Percentiles rank a stretch among this genome's conserved stretches.
Evolutionary conservation across 148 eudicot species (phyloP).

Genomic region (Spergularia marina): DNA sequence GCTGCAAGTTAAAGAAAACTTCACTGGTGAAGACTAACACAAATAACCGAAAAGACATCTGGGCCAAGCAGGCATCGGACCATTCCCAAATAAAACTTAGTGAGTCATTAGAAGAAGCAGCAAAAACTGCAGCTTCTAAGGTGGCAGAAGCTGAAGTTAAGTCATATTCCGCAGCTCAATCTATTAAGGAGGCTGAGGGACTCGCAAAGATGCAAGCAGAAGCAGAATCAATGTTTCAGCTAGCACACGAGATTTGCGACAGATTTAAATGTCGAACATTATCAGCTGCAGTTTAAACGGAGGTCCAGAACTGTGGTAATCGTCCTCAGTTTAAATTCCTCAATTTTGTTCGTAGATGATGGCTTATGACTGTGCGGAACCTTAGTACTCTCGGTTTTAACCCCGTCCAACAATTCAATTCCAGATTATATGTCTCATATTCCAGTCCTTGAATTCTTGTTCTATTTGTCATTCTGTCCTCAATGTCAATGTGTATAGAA

Average conservation of each 20-base stretch:
- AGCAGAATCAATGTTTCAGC: constrained; percentile 45
- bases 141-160: constrained; percentile 78
- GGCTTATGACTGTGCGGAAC: too few species aligned
- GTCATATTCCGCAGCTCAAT: constrained; percentile 60
- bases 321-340: too few species aligned
- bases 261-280: constrained; percentile 39
- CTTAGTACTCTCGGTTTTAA: too few species aligned
- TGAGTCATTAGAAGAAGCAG: constrained; percentile 61
- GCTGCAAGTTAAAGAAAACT: constrained; percentile 47
- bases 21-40: constrained; percentile 29
- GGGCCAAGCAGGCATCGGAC: constrained; percentile 34
- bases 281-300: too few species aligned
- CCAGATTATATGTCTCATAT: too few species aligned
- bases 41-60: constrained; percentile 38
- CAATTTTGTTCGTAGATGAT: too few species aligned
- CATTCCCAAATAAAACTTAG: constrained; percentile 27
- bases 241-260: constrained; percentile 59
- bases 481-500: too few species aligned
- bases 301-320: too few species aligned
- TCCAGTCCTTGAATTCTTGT: too few species aligned
- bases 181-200: constrained; percentile 74
- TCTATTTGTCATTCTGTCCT: too few species aligned
- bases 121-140: constrained; percentile 55
- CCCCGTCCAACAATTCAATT: too few species aligned
- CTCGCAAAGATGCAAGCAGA: constrained; percentile 68